phyloP scores from a whole-genome alignment of 1,139 yeast genomes.

The Pichia sp. region DNA sequence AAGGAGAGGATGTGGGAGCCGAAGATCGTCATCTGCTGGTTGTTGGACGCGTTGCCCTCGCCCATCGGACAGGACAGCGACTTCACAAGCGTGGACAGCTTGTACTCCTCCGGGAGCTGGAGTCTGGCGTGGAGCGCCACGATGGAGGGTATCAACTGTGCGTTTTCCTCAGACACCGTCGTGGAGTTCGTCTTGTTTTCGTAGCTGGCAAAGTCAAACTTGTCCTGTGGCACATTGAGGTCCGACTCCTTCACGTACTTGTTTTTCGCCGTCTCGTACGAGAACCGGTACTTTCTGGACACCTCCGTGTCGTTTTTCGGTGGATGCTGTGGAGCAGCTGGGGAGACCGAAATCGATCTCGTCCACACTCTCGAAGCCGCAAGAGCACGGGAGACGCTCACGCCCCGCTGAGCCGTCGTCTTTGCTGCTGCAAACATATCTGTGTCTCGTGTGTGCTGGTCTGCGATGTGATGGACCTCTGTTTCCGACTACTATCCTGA shows the following conservation, averaged over 20 bases:
- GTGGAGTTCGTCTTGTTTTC: conserved; percentile 24
- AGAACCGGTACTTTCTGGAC: conserved; percentile 21
- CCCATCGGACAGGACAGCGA: conserved; percentile 52
- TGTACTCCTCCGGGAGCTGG: conserved; percentile 49
- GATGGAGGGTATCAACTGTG: conserved; percentile 60
- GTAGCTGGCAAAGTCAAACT: conserved; percentile 27
- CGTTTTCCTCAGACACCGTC: conserved; percentile 41
- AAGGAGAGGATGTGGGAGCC: conserved; percentile 77
- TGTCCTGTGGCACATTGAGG: conserved; percentile 20
- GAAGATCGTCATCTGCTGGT: conserved; percentile 72
- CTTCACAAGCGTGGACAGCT: conserved; percentile 71
- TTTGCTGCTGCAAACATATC: background rate
- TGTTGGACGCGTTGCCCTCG: conserved; percentile 44
- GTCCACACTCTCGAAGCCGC: background rate
- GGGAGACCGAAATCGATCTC: conserved; percentile 17
- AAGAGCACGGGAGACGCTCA: background rate
- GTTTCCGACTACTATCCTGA: background rate
- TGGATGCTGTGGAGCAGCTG: conserved; percentile 11
- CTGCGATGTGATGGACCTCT: background rate
- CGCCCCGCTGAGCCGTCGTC: background rate
- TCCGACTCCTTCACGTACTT: conserved; percentile 14
- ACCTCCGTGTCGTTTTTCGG: conserved; percentile 7
- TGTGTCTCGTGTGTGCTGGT: background rate
- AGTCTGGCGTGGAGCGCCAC: conserved; percentile 80
- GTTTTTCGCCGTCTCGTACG: conserved; percentile 29